A percentile compares a stretch with the other conserved stretches of the same genome.
phyloP scores from a whole-genome alignment of 257 asterid genomes.

The Cruciata laevipes region DNA sequence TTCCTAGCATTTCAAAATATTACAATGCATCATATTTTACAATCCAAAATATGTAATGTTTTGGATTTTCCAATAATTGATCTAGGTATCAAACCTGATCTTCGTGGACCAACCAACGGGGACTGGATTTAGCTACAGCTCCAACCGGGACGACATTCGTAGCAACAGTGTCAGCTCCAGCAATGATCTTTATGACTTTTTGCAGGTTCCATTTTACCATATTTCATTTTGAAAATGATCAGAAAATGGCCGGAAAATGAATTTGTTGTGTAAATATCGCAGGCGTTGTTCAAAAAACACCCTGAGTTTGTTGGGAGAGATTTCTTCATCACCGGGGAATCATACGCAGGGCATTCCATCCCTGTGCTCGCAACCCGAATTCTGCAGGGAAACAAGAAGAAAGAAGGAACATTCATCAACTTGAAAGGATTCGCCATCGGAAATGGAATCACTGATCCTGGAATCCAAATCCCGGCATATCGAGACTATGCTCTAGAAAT shows the following conservation, averaged over 20 bases:
- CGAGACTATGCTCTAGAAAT: slow-evolving; percentile 45
- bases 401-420: slow-evolving; percentile 8
- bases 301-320: slow-evolving; percentile 1
- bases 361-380: slow-evolving; percentile 9
- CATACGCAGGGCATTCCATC: slow-evolving; percentile 12
- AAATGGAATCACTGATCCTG: slow-evolving; percentile 54
- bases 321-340: slow-evolving; percentile 13
- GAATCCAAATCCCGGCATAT: slow-evolving; percentile 43
- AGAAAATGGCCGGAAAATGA: background rate
- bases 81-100: slow-evolving; percentile 46
- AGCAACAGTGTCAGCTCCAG: slow-evolving; percentile 38
- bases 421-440: slow-evolving; percentile 54
- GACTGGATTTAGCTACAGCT: slow-evolving; percentile 53
- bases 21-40: too few species aligned
- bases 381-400: slow-evolving; percentile 8
- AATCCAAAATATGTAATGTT: too few species aligned
- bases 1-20: too few species aligned
- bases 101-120: slow-evolving; percentile 61
- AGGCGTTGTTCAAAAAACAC: slow-evolving; percentile 7
- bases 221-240: background rate
- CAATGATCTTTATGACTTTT: slow-evolving; percentile 45
- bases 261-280: background rate
- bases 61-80: too few species aligned
- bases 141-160: slow-evolving; percentile 33
- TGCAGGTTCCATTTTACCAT: slow-evolving; percentile 35